Evolutionary conservation across 768 basidiomycete genomes (phyloP).

Genomic region (Thelephora aurantiotincta): DNA sequence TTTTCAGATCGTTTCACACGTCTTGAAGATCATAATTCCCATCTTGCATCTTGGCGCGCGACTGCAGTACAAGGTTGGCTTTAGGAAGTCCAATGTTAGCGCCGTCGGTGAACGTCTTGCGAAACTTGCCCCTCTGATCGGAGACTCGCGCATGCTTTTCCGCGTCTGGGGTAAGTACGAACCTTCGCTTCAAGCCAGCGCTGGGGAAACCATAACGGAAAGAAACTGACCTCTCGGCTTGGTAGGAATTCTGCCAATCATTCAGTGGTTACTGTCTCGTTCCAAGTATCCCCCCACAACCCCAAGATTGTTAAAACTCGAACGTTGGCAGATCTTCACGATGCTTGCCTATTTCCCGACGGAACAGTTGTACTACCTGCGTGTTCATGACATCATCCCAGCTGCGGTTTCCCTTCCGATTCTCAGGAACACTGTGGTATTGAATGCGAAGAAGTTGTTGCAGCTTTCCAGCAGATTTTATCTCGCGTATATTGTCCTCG

Average conservation of each 20-base stretch:
- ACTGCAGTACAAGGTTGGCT: slow-evolving; percentile 50
- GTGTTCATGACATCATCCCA: slow-evolving; percentile 47
- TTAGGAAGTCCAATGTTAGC: slow-evolving; percentile 40
- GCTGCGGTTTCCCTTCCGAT: slow-evolving; percentile 23
- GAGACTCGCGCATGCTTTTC: slow-evolving; percentile 62
- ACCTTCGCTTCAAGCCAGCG: background rate
- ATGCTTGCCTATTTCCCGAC: slow-evolving; percentile 75
- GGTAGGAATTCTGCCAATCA: slow-evolving; percentile 59
- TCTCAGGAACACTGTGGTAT: slow-evolving; percentile 20
- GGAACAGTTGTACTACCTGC: slow-evolving; percentile 61
- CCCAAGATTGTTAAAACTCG: slow-evolving; percentile 54
- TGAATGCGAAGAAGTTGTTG: slow-evolving; percentile 35
- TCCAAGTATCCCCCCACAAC: slow-evolving; percentile 65
- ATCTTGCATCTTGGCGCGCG: slow-evolving; percentile 53
- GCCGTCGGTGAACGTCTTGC: slow-evolving; percentile 33
- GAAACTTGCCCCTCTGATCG: slow-evolving; percentile 40
- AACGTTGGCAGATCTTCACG: slow-evolving; percentile 64
- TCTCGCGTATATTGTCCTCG: slow-evolving; percentile 66
- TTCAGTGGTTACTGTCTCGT: slow-evolving; percentile 68
- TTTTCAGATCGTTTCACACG: slow-evolving; percentile 56
- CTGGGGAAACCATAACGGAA: slow-evolving; percentile 1
- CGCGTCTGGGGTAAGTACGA: slow-evolving; percentile 64
- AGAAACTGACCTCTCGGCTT: background rate
- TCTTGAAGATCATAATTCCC: slow-evolving; percentile 55
- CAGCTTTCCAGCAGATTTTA: slow-evolving; percentile 74